phyloP scores from a whole-genome alignment of 208 protist genomes.

The Acanthamoeba healyi region DNA sequence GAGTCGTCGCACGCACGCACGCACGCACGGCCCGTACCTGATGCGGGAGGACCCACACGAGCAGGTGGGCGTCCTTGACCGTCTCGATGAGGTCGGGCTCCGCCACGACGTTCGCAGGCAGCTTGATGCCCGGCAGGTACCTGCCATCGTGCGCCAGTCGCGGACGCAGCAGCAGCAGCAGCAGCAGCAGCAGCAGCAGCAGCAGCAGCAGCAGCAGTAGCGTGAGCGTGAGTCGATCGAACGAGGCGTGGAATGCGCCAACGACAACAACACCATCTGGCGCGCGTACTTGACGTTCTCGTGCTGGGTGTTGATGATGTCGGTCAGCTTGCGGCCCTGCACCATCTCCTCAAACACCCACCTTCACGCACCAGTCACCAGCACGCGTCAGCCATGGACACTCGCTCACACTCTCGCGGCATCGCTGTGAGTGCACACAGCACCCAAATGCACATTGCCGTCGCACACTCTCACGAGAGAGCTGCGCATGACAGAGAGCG shows the following conservation, averaged over 20 bases:
- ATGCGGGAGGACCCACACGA: slow-evolving; percentile 89
- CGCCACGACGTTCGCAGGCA: slow-evolving; percentile 83
- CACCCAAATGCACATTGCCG: too few species aligned
- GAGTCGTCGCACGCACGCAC: too few species aligned
- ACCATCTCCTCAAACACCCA: slow-evolving; percentile 89
- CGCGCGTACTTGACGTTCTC: slow-evolving; percentile 71
- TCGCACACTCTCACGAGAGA: too few species aligned
- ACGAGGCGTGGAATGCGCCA: not conserved
- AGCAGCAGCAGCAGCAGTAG: not conserved
- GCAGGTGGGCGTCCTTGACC: slow-evolving; percentile 82
- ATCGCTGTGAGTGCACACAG: not conserved
- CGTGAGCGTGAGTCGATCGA: too few species aligned
- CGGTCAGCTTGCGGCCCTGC: slow-evolving; percentile 86
- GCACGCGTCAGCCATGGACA: slow-evolving; percentile 79
- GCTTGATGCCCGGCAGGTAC: slow-evolving; percentile 79
- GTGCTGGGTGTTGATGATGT: slow-evolving; percentile 87
- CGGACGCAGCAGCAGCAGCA: not conserved
- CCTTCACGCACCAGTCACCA: slow-evolving; percentile 78
- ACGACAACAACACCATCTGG: not conserved
- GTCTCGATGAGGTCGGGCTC: slow-evolving; percentile 80
- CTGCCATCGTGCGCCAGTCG: slow-evolving; percentile 43
- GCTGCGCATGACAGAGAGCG: not conserved
- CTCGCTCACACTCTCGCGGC: slow-evolving; percentile 86
- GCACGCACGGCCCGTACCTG: slow-evolving; percentile 79
- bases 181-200: not conserved